Conservation (phyloP, 2,329 filamentous ascomycete species). For the Aspergillus pseudotamarii region DNA sequence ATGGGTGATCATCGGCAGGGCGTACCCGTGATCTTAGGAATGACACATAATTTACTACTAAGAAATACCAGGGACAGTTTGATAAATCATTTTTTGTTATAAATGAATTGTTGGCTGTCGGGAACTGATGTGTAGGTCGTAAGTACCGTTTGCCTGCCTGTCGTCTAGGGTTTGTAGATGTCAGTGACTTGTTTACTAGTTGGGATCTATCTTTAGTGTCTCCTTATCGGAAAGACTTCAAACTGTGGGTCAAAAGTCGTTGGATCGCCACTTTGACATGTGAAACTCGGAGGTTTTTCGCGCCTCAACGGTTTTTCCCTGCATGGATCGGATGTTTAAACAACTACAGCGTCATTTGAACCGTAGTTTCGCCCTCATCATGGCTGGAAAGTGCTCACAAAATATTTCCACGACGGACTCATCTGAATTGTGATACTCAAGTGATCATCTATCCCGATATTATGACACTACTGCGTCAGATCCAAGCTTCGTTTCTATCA, state of each 20-base stretch:
- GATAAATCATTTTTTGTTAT: no score
- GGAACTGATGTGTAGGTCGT: background rate
- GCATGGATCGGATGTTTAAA: background rate
- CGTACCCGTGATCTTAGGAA: background rate
- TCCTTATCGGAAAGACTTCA: background rate
- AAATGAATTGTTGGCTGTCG: background rate
- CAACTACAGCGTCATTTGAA: background rate
- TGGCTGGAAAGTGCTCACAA: background rate
- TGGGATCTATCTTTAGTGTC: background rate
- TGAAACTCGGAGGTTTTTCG: constrained; percentile 2
- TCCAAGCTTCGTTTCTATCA: background rate
- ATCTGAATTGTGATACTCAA: background rate
- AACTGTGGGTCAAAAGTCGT: background rate
- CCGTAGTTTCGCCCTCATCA: background rate
- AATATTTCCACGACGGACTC: background rate
- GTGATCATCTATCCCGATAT: background rate
- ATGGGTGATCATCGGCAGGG: background rate
- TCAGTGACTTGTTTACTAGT: background rate
- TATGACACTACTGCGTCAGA: background rate
- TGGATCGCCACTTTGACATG: constrained; percentile 1
- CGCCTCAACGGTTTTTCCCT: background rate
- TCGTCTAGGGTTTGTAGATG: background rate
- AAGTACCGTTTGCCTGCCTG: background rate
- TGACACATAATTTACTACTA: background rate
- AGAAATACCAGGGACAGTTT: background rate